These are phyloP conservation scores for Terana coerulea DNA, from an alignment of 768 basidiomycete species.

Conservation along the genomic window DNA sequence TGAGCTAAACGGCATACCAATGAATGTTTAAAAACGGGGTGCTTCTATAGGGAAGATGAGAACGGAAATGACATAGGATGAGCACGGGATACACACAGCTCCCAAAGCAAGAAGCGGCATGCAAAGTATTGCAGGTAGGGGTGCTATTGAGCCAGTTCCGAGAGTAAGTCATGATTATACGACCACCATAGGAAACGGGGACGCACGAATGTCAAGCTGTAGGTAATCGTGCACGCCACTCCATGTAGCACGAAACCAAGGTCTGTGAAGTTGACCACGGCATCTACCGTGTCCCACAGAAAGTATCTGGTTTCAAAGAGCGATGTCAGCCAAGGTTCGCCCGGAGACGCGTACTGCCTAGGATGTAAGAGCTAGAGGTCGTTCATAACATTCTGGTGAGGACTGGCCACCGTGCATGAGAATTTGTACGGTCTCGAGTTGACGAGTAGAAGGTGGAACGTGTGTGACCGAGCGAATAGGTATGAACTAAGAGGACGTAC, in stretches of 20 bases:
- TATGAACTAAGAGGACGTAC: constrained; percentile 33
- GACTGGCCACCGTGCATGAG: no score
- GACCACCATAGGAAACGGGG: background rate
- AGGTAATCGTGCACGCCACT: constrained; percentile 61
- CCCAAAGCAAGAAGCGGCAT: constrained; percentile 79
- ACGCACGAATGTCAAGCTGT: constrained; percentile 67
- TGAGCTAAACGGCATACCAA: constrained; percentile 47
- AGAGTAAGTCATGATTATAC: background rate
- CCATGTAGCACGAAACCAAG: constrained; percentile 78
- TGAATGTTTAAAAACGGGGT: constrained; percentile 88
- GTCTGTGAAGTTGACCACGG: constrained; percentile 62
- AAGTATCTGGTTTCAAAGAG: constrained; percentile 79
- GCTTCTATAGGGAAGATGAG: constrained; percentile 40
- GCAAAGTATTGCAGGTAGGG: constrained; percentile 81
- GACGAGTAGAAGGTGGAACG: no score
- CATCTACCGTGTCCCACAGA: constrained; percentile 79
- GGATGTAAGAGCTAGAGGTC: no score
- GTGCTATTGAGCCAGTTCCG: no score
- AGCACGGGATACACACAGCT: constrained; percentile 45
- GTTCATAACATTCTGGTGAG: no score
- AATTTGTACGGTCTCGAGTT: no score
- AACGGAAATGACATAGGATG: background rate
- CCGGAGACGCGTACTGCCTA: no score
- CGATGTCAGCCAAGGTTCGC: no score
- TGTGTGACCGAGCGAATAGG: no score